phyloP scores from a whole-genome alignment of 192 early-diverging fungal genomes.

The Mortierella alpina region DNA sequence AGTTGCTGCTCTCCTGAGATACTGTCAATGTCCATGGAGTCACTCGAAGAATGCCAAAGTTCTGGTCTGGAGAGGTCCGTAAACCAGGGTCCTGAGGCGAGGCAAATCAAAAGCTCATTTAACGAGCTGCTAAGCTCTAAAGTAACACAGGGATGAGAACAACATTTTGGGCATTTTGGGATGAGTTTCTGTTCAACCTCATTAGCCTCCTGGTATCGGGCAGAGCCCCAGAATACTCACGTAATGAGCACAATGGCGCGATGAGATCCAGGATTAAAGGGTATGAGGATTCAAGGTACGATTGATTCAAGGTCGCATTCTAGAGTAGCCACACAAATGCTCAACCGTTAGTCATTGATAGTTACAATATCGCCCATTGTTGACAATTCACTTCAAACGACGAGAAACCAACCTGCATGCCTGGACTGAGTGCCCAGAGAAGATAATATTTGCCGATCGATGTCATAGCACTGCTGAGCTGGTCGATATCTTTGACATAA shows the following conservation, averaged over 20 bases:
- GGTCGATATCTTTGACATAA: not conserved
- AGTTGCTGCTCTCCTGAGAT: slow-evolving; percentile 15
- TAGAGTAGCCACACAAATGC: not conserved
- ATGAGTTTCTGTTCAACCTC: too few species aligned
- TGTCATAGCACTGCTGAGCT: slow-evolving; percentile 9
- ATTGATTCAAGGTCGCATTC: slow-evolving; percentile 20
- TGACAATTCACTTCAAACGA: too few species aligned
- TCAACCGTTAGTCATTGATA: not conserved
- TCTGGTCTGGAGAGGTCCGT: slow-evolving; percentile 11
- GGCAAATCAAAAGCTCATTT: slow-evolving; percentile 24
- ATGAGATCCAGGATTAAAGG: slow-evolving; percentile 38
- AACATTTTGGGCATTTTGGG: not conserved
- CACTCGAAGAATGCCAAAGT: slow-evolving; percentile 18
- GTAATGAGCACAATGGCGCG: not conserved
- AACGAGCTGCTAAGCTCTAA: slow-evolving; percentile 16
- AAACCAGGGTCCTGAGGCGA: slow-evolving; percentile 47
- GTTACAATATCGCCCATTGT: not conserved
- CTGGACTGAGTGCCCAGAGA: slow-evolving; percentile 43
- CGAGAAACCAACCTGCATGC: slow-evolving; percentile 29
- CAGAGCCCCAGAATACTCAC: slow-evolving; percentile 4
- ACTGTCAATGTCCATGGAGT: slow-evolving; percentile 5
- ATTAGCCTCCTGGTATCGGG: too few species aligned
- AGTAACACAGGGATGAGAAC: not conserved
- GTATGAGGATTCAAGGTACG: slow-evolving; percentile 32
- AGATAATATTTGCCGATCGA: slow-evolving; percentile 30